Evolutionary conservation across 2,329 filamentous ascomycete genomes (phyloP), one percentile per base, ranked within the genome.

Genomic region (Penicillium crustosum): DNA sequence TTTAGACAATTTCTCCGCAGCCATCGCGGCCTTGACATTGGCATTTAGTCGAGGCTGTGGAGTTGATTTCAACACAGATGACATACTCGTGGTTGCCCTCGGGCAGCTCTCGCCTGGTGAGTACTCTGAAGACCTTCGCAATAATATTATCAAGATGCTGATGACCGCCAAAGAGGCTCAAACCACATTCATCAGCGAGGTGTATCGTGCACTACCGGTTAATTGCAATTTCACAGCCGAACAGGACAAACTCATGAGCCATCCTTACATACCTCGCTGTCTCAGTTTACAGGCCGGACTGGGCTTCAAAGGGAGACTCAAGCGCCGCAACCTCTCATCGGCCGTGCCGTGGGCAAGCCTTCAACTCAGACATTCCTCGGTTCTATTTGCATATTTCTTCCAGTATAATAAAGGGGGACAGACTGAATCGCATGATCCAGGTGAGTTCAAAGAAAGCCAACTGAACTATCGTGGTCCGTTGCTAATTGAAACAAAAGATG

Each of bases 211-310:
- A 57, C 78, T 93, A 51, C 88, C 87, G 61, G 81, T 90, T 31
- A 86, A 87, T 49, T 85, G 93, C 48, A 93, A 97, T 75, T 95
- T 93, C 69, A 89, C 91, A 0, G 84, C 90, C 49, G 90, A 96
- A 59, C 85, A 89, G 65, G 87, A 93, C 70, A 82, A 87, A 58
- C 78, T 96, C 35, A 83, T 94, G 62, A 82, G 87, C 59, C 93
- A 94, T 67, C 79, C 82, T 3, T 81, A 86, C 36, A 82, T 97
- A 45, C 89, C 91, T 59, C 82, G 90, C 55, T 90, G 87, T 56
- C 79, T 97, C 13, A 90, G 90, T 67, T 85, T 94, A 29, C 86
- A 95, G 69, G 88, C 90, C 57, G 87, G 90, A 52, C 78, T 97
- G 10, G 90, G 89, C 4, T 93, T 89, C 70, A 82, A 81, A 43